Evolutionary conservation across 2,329 filamentous ascomycete species (phyloP).

Genomic region (Xylariaceae sp.): DNA sequence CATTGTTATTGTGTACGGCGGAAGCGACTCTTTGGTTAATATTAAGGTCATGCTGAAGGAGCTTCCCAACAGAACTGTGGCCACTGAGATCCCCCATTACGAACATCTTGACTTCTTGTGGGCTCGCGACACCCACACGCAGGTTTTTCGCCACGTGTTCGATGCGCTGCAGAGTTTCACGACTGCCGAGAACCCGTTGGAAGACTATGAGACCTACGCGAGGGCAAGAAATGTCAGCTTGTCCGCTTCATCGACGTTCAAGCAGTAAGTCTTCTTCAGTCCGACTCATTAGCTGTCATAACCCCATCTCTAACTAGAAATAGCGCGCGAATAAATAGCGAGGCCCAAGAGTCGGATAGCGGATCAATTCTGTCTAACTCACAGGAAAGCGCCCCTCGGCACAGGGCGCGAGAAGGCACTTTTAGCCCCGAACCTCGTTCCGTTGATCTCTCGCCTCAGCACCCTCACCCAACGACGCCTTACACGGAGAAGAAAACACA

Average conservation of each 20-base stretch:
- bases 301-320: background rate
- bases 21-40: constrained; percentile 89
- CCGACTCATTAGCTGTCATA: background rate
- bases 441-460: constrained; percentile 11
- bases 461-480: constrained; percentile 14
- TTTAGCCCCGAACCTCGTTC: constrained; percentile 6
- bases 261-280: constrained; percentile 26
- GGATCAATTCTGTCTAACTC: constrained; percentile 25
- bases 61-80: constrained; percentile 78
- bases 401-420: constrained; percentile 28
- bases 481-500: constrained; percentile 19
- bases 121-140: constrained; percentile 77
- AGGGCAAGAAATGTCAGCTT: constrained; percentile 51
- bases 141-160: constrained; percentile 90
- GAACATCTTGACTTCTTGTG: constrained; percentile 97
- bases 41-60: constrained; percentile 90
- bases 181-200: constrained; percentile 54
- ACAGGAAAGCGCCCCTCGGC: constrained; percentile 22
- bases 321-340: constrained; percentile 27
- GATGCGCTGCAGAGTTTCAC: constrained; percentile 77
- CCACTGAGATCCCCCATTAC: constrained; percentile 85
- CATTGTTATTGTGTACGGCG: constrained; percentile 89
- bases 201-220: constrained; percentile 59
- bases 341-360: constrained; percentile 30
- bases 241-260: constrained; percentile 33